A percentile compares a stretch with the other conserved stretches of the same genome.
These are phyloP conservation scores for Talinum fruticosum DNA, from an alignment of 148 eudicot species.

Conservation along the genomic window DNA sequence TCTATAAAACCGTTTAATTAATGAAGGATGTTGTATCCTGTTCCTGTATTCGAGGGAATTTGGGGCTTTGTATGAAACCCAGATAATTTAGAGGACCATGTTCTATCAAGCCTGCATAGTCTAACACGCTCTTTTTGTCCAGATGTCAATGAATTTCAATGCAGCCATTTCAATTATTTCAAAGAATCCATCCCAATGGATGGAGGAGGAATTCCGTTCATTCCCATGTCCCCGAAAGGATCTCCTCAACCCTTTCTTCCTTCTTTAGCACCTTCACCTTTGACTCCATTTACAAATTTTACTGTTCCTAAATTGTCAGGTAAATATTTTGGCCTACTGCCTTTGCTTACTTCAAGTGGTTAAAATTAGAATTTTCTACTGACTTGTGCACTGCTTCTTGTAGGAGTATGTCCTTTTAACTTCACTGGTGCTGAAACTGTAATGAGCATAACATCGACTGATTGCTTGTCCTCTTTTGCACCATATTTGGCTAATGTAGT, in stretches of 20 bases:
- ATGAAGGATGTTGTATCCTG: neutral
- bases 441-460: constrained; percentile 69
- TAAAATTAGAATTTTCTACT: neutral
- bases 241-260: constrained; percentile 86
- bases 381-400: constrained; percentile 12
- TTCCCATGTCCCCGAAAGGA: constrained; percentile 64
- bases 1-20: neutral
- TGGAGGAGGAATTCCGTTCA: constrained; percentile 40
- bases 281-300: constrained; percentile 83
- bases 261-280: constrained; percentile 85
- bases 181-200: constrained; percentile 25
- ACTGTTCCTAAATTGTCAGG: constrained; percentile 89
- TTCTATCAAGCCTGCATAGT: neutral
- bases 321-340: constrained; percentile 15
- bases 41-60: neutral
- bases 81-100: neutral
- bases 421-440: constrained; percentile 58
- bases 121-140: constrained; percentile 28
- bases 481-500: constrained; percentile 78
- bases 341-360: constrained; percentile 11
- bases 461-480: constrained; percentile 69
- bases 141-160: constrained; percentile 40
- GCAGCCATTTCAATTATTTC: constrained; percentile 31
- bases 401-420: constrained; percentile 75
- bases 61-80: neutral